phyloP scores from a whole-genome alignment of 768 basidiomycete genomes.

The Chalciporus piperatus region DNA sequence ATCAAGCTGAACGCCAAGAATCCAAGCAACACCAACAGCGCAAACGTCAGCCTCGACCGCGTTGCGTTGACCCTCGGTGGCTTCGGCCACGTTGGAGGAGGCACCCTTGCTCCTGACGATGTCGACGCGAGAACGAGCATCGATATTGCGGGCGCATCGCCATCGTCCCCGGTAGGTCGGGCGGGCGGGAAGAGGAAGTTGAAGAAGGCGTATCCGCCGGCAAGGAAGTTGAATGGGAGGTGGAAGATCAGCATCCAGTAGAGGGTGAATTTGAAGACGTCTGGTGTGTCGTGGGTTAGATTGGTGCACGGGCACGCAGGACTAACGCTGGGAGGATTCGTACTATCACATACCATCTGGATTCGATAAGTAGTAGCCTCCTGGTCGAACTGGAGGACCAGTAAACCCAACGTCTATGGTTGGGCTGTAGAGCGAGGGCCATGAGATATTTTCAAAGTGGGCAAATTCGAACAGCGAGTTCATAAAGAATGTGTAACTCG shows the following conservation, averaged over 20 bases:
- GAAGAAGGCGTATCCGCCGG: constrained; percentile 41
- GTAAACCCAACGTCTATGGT: constrained; percentile 31
- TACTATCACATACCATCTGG: constrained; percentile 27
- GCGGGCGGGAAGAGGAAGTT: constrained; percentile 40
- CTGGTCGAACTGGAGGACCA: constrained; percentile 28
- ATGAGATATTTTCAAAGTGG: constrained; percentile 23
- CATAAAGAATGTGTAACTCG: background rate
- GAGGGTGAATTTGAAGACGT: constrained; percentile 44
- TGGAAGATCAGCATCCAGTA: constrained; percentile 49
- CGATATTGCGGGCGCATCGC: background rate
- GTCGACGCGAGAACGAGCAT: constrained; percentile 2
- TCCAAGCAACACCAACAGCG: constrained; percentile 37
- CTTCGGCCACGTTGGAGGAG: constrained; percentile 5
- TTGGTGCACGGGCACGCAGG: background rate
- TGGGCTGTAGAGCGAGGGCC: constrained; percentile 40
- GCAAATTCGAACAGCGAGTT: background rate
- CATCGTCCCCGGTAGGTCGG: constrained; percentile 5
- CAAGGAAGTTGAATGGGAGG: constrained; percentile 38
- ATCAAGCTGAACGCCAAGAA: constrained; percentile 35
- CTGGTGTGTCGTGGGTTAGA: constrained; percentile 17
- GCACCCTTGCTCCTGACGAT: too few species aligned
- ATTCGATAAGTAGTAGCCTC: constrained; percentile 36
- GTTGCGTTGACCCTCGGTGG: constrained; percentile 29
- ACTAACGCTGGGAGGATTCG: background rate
- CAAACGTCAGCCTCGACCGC: constrained; percentile 39